A percentile compares a stretch with the other conserved stretches of the same genome.
phyloP scores from a whole-genome alignment of 1,284 basidiomycete species.

The Boletellus dicymbophilus region DNA sequence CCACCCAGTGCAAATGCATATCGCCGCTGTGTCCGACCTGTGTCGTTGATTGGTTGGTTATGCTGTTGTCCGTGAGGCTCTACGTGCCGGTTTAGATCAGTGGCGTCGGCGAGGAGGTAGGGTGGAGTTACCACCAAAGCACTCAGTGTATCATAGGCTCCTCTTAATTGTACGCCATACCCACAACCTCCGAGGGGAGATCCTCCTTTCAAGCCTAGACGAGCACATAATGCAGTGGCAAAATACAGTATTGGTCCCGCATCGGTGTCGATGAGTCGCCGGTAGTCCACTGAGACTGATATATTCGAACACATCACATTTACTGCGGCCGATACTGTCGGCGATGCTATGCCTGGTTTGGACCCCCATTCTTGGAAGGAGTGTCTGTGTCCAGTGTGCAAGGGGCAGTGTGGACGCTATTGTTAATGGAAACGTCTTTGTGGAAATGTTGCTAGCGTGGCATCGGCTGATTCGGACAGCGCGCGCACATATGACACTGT shows the following conservation, averaged over 20 bases:
- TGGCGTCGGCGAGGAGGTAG: conserved; percentile 13
- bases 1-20: not conserved
- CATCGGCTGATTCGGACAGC: no score
- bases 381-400: no score
- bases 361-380: no score
- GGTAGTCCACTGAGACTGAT: no score
- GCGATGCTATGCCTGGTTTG: conserved; percentile 12
- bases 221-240: no score
- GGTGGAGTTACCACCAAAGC: conserved; percentile 6
- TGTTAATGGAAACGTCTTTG: conserved; percentile 1
- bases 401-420: no score
- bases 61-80: conserved; percentile 12
- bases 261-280: conserved; percentile 1
- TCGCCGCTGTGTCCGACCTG: not conserved
- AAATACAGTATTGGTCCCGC: not conserved
- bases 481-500: no score
- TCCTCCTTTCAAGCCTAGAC: no score
- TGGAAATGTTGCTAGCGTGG: not conserved
- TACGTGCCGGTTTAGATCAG: conserved; percentile 6
- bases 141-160: no score
- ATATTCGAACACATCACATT: conserved; percentile 7
- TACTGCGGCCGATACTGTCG: conserved; percentile 22
- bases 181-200: no score
- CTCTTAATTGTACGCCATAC: no score
- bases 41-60: no score